Percentiles rank a stretch among this genome's conserved stretches.
Evolutionary conservation across 306 rosid genomes (phyloP).

Genomic region (Senna tora): DNA sequence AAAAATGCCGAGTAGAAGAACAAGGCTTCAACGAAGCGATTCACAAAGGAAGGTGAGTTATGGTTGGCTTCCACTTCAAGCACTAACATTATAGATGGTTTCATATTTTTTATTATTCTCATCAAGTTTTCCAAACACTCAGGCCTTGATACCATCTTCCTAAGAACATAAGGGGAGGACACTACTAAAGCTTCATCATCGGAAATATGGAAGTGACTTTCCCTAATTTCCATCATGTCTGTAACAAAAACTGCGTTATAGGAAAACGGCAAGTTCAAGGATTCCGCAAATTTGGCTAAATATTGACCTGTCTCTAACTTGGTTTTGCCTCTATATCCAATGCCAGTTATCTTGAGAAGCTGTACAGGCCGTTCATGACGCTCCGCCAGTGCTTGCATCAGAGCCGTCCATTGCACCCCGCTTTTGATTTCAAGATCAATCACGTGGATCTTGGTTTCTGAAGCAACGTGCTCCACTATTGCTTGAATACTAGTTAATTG

Average conservation of each 20-base stretch:
- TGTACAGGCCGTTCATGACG: slow-evolving; percentile 44
- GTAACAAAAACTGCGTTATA: slow-evolving; percentile 42
- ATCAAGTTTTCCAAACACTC: slow-evolving; percentile 60
- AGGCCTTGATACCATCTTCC: slow-evolving; percentile 56
- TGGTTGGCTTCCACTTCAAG: slow-evolving; percentile 58
- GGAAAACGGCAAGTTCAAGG: slow-evolving; percentile 60
- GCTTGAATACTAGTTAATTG: slow-evolving; percentile 54
- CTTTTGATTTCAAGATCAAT: slow-evolving; percentile 57
- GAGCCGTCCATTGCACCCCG: slow-evolving; percentile 57
- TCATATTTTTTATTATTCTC: slow-evolving; percentile 53
- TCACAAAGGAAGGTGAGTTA: slow-evolving; percentile 57
- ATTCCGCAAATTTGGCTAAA: slow-evolving; percentile 49
- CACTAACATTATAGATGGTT: slow-evolving; percentile 55
- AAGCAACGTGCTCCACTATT: slow-evolving; percentile 55
- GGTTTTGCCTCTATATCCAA: slow-evolving; percentile 38
- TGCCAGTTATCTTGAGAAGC: slow-evolving; percentile 61
- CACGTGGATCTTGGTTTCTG: slow-evolving; percentile 49
- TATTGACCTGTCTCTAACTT: slow-evolving; percentile 47
- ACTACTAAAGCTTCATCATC: slow-evolving; percentile 54
- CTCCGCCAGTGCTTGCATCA: slow-evolving; percentile 63
- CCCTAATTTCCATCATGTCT: slow-evolving; percentile 51
- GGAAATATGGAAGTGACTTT: slow-evolving; percentile 42
- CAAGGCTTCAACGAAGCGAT: slow-evolving; percentile 64
- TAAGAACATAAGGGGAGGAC: slow-evolving; percentile 40
- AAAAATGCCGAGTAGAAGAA: slow-evolving; percentile 56